Base-by-base conservation (phyloP, 2,329 filamentous ascomycete genomes). In the Magnaporthiopsis incrustans region DNA sequence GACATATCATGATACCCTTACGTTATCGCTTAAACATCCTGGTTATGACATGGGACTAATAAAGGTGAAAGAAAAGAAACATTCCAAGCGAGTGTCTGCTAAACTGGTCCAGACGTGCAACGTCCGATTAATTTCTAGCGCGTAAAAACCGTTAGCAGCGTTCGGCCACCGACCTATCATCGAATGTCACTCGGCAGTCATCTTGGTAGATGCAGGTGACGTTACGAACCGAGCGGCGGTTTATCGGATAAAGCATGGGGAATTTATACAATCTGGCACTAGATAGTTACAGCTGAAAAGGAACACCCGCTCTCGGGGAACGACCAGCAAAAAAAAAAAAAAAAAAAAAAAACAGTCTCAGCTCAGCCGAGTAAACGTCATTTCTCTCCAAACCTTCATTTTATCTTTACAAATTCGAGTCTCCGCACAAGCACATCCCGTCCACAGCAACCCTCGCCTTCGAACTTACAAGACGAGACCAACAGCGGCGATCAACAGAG, bases 401-500 rank as follows among this genome's bases (percentile, higher is more conserved):
- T 22, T 11, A 1, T 18, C 38, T 50, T 22, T 50, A 11, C 38
- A 22, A 15, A 18, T 18, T 18, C 11, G 18, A 50, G 3, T 14
- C 33, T 12, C 33, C 33, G 33, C 11, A 50, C 30, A 4, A 44
- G 38, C 38, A 50, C 38, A 22, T 22, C 38, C 15, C 11, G n/a
- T 22, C 38, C 38, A 50, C 38, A 50, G 18, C 38, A 11, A 22
- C 15, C 38, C 22, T 33, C 32, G n/a, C 30, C 14, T 14, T 14
- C 15, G 25, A 18, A 18, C 33, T 32, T 62, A 62, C 53, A 62
- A 26, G 56, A 58, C 27, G 11, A 63, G 57, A 32, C 53, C 57
- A 18, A 57, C 56, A 33, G 56, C 62, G 30, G 33, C 61, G 27
- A 62, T 27, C 25, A 32, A 57, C 56, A 63, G 22, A 10, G 58